Evolutionary conservation across 169 alveolate species (phyloP).

Genomic region (Eimeria praecox): DNA sequence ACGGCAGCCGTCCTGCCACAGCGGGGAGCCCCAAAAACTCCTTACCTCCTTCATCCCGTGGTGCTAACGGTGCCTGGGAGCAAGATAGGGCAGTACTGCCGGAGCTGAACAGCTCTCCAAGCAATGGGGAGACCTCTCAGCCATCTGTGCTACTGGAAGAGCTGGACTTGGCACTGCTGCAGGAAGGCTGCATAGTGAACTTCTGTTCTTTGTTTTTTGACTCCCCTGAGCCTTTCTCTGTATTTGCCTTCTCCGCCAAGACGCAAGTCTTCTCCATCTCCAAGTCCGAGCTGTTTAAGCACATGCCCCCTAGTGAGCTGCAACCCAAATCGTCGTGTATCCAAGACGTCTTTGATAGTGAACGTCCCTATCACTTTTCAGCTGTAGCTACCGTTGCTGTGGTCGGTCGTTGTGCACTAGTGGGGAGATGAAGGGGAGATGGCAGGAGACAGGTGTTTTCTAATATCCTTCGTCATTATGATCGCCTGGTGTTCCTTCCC

Average conservation of each 20-base stretch:
- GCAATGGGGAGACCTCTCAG: neutral
- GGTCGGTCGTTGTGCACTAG: neutral
- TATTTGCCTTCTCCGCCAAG: slow-evolving; percentile 47
- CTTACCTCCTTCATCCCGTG: neutral
- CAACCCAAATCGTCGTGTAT: too few species aligned
- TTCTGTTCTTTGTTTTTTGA: slow-evolving; percentile 53
- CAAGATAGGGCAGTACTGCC: slow-evolving; percentile 9
- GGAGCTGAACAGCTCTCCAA: neutral
- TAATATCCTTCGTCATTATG: neutral
- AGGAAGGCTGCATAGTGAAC: slow-evolving; percentile 58
- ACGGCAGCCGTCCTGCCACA: slow-evolving; percentile 24
- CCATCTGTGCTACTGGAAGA: slow-evolving; percentile 60
- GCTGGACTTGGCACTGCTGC: slow-evolving; percentile 62
- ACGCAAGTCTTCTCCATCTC: slow-evolving; percentile 60
- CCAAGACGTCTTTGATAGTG: neutral
- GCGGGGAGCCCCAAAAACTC: slow-evolving; percentile 8
- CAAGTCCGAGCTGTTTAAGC: slow-evolving; percentile 65
- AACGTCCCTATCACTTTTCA: neutral
- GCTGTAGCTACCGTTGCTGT: neutral
- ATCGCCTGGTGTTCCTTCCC: neutral
- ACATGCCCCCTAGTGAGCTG: slow-evolving; percentile 64
- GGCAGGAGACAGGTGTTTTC: too few species aligned
- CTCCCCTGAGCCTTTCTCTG: slow-evolving; percentile 64
- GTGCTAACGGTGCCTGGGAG: neutral
- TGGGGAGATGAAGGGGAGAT: neutral